These are phyloP conservation scores for Calendula officinalis DNA, from an alignment of 129 eudicot species.

Conservation along the genomic window DNA sequence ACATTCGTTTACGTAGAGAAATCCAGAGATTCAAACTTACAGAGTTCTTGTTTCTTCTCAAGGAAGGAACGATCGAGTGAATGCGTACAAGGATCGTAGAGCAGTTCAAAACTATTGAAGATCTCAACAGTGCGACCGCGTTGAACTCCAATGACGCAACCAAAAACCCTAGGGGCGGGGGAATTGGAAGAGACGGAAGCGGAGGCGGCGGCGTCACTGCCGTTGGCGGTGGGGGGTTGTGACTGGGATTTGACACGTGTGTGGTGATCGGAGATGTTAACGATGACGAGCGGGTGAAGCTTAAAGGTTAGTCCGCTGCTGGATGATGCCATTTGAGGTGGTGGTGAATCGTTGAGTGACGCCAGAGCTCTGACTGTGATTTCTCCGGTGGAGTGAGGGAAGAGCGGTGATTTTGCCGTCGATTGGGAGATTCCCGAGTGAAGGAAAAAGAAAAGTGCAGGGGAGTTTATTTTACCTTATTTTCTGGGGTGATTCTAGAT, in stretches of 20 bases:
- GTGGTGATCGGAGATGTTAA: conserved; percentile 90
- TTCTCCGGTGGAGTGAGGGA: no score
- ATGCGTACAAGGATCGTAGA: conserved; percentile 53
- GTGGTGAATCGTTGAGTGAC: conserved; percentile 19
- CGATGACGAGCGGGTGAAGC: conserved; percentile 92
- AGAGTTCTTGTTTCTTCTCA: conserved; percentile 91
- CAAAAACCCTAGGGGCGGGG: conserved; percentile 59
- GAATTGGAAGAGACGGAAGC: conserved; percentile 25
- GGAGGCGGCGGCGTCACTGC: conserved; percentile 31
- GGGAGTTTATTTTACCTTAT: no score
- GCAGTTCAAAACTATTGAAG: conserved; percentile 91
- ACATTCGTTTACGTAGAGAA: no score
- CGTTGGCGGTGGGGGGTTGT: conserved; percentile 41
- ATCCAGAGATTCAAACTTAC: conserved; percentile 32
- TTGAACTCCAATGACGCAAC: conserved; percentile 92
- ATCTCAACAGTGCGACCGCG: conserved; percentile 94
- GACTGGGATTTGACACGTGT: conserved; percentile 83
- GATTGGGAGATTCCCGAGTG: no score
- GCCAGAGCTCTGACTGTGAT: neutral
- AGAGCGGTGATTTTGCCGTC: no score
- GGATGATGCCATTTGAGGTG: conserved; percentile 66
- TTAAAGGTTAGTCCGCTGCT: conserved; percentile 92
- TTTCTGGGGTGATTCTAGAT: no score
- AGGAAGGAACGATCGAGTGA: conserved; percentile 88
- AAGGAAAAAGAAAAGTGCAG: no score